phyloP scores from a whole-genome alignment of 1,139 yeast genomes.

The Pichia sp. region DNA sequence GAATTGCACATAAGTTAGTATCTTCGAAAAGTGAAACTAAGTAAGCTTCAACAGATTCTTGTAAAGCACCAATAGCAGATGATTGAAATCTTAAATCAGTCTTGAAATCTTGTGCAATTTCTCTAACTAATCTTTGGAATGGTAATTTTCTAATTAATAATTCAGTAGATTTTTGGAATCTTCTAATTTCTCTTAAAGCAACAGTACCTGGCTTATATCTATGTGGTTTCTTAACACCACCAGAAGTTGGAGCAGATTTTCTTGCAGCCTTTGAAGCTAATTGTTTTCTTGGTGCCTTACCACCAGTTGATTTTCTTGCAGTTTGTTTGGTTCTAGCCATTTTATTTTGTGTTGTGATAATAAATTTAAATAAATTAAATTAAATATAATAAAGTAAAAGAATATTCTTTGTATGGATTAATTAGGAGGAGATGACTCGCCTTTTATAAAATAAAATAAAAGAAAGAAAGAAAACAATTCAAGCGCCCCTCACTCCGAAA shows the following conservation, averaged over 20 bases:
- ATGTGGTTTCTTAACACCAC: conserved; percentile 99
- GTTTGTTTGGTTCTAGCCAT: conserved; percentile 99
- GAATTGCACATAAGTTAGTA: conserved; percentile 97
- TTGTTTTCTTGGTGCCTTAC: conserved; percentile 99
- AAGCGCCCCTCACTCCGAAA: no score
- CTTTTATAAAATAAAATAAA: no score
- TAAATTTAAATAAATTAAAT: not conserved
- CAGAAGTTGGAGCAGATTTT: conserved; percentile 96
- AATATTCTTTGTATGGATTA: no score
- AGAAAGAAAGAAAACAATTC: no score
- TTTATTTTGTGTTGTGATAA: conserved; percentile 22
- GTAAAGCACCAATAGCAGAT: conserved; percentile 97
- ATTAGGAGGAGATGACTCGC: no score
- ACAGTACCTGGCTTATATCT: conserved; percentile 99
- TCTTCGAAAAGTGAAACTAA: conserved; percentile 60
- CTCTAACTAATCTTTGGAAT: conserved; percentile 97
- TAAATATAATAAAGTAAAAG: no score
- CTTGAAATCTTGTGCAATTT: conserved; percentile 97
- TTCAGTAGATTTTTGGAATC: conserved; percentile 98
- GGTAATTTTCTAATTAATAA: conserved; percentile 95
- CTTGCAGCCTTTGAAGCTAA: conserved; percentile 98
- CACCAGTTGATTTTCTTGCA: conserved; percentile 98
- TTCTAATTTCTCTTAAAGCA: conserved; percentile 98
- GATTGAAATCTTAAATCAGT: conserved; percentile 98
- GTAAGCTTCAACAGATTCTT: conserved; percentile 98